Conservation (phyloP, 768 basidiomycete genomes). For the Rhizopogon sp. region DNA sequence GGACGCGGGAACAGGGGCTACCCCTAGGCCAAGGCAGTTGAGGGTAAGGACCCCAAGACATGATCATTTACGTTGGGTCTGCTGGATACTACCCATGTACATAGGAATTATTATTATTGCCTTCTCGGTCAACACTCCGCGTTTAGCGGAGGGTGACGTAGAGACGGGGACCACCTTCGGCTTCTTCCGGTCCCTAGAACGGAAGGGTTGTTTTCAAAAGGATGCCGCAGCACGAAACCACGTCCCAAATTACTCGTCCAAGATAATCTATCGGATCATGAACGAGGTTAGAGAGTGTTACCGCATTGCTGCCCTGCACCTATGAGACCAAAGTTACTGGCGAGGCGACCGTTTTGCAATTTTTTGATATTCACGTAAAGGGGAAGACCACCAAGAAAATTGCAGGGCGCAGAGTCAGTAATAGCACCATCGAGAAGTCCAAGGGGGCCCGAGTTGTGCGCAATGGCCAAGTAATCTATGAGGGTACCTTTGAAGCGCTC, state of each 20-base stretch:
- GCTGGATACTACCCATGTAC: constrained; percentile 2
- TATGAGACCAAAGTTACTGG: constrained; percentile 80
- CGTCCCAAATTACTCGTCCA: constrained; percentile 67
- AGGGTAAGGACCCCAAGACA: constrained; percentile 46
- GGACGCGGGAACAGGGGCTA: not conserved
- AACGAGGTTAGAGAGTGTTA: constrained; percentile 76
- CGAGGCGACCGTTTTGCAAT: constrained; percentile 81
- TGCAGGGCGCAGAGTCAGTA: constrained; percentile 87
- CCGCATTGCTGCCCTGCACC: constrained; percentile 71
- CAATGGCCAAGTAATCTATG: constrained; percentile 53
- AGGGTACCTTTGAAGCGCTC: constrained; percentile 77
- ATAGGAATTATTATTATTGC: constrained; percentile 80
- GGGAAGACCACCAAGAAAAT: constrained; percentile 64
- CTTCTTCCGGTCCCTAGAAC: too few relatives aligned
- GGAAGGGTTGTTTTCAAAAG: too few relatives aligned
- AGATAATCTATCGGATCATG: constrained; percentile 92
- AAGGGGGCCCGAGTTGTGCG: constrained; percentile 72
- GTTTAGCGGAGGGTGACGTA: constrained; percentile 58
- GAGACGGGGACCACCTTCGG: too few relatives aligned
- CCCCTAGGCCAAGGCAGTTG: constrained; percentile 63
- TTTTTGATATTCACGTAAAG: constrained; percentile 85
- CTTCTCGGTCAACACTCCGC: constrained; percentile 78
- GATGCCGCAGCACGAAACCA: constrained; percentile 59
- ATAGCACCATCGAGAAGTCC: constrained; percentile 72
- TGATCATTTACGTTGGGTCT: not conserved